phyloP scores from a whole-genome alignment of 768 basidiomycete species.

The Mrakia gelida region DNA sequence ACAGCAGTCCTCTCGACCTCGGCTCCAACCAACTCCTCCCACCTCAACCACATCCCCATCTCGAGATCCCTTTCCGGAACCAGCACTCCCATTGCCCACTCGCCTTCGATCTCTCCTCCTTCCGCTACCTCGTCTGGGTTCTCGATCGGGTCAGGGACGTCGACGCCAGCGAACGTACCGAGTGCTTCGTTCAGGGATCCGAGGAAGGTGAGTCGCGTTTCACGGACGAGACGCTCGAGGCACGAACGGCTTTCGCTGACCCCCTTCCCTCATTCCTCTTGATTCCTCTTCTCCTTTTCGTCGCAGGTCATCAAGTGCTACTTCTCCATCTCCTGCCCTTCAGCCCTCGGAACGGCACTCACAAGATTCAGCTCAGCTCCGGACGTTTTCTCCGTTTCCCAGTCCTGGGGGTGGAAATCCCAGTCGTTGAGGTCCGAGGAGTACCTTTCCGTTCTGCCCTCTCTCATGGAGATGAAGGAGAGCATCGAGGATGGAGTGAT shows the following conservation, averaged over 20 bases:
- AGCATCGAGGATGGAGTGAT: constrained; percentile 43
- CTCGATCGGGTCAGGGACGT: background rate
- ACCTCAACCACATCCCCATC: constrained; percentile 31
- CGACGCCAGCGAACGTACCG: background rate
- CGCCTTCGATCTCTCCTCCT: background rate
- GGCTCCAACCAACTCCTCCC: constrained; percentile 1
- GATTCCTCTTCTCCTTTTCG: background rate
- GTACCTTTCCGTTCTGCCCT: constrained; percentile 10
- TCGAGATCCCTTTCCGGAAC: constrained; percentile 28
- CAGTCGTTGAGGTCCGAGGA: constrained; percentile 52
- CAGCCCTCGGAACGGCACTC: constrained; percentile 71
- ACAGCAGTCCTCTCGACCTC: constrained; percentile 17
- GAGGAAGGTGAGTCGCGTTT: background rate
- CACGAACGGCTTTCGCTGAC: background rate
- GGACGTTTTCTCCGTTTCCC: constrained; percentile 74
- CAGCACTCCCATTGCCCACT: constrained; percentile 21
- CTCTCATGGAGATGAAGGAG: constrained; percentile 29
- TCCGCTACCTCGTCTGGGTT: background rate
- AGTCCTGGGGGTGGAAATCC: constrained; percentile 93
- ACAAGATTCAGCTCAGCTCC: constrained; percentile 81
- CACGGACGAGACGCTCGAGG: too few species aligned
- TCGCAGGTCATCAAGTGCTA: constrained; percentile 62
- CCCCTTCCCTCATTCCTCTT: background rate
- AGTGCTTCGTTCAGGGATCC: background rate
- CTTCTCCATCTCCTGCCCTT: constrained; percentile 77